Base-by-base conservation (phyloP, 2,329 filamentous ascomycete genomes). In the Bretziella fagacearum region DNA sequence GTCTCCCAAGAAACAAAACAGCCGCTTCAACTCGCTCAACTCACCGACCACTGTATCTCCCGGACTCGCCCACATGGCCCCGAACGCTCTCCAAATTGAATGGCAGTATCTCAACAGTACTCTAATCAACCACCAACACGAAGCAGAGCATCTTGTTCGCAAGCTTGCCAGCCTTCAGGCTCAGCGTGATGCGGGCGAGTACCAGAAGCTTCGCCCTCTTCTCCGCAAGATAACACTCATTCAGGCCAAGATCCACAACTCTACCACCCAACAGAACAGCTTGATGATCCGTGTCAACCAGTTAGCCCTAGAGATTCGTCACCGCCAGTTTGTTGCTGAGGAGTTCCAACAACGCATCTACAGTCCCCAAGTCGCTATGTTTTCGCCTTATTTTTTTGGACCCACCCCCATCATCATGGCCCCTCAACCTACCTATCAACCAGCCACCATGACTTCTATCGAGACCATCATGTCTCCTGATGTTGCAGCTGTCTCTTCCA, bases 41-140 rank as follows among this genome's bases (percentile, higher is more conserved):
- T 35, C 40, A 2, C 43, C 42, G 11, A 25, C 17, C 11, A 13
- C 29, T n/a, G 20, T 41, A 17, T 26, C 45, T 15, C 39, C 33
- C 2, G 23, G 26, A 20, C 45, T 51, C n/a, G 45, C 45, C 11
- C 45, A 51, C 3, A 30, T 51, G 15, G n/a, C 49, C 7, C 45
- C 41, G 10, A 11, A 33, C 13, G 25, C 42, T n/a, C 44, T 51
- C 1, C 5, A 40, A 5, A 41, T 35, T 10, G 33, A 51, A 25
- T 51, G 49, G 49, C 33, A 47, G 6, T 51, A 51, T 20, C 42
- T 47, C 40, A 51, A 44, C 17, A 23, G 26, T 27, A 36, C 46
- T 20, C 44, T 51, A 8, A 35, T 48, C 13, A 7, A 25, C 6
- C 39, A 51, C 25, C 49, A 48, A 41, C 32, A 20, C 15, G 22